Evolutionary conservation across 2,329 filamentous ascomycete genomes (phyloP), one percentile per base, ranked within the genome.

Genomic region (Colletotrichum cuscutae): DNA sequence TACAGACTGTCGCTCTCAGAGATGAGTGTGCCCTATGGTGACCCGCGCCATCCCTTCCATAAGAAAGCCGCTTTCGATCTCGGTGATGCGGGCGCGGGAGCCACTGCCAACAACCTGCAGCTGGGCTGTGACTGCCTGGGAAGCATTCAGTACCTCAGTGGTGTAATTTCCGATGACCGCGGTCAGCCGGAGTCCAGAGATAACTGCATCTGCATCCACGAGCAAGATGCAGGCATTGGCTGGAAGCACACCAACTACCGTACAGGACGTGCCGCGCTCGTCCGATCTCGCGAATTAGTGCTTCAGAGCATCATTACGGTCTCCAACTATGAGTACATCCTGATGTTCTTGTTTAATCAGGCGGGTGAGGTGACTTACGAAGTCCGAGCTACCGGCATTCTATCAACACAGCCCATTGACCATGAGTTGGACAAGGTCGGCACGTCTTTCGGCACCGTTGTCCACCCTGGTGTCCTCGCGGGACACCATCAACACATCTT

Each of bases 401-500:
- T 94, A 5, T 88, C 85, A 5, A 88, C 87, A 4, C 76, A 81
- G 71, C 76, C 82, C 1, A 83, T 90, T 61, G 86, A 89, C 76
- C 89, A 91, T 65, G 87, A 89, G 49, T 79, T 86, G 1, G 86
- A 87, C 53, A 87, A 88, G 74, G 86, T 83, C 1, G 77, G 79
- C 2, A 83, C 82, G 32, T 82, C 83, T 2, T 91, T 86, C 76
- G 89, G 89, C 37, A 93, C 89, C 67, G 87, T 92, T 2, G 91
- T 94, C 1, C 85, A 86, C 11, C 86, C 87, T 1, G 90, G 90
- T 2, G 89, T 89, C 0, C 58, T 72, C 9, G 68, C 71, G 6
- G 49, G 68, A 24, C 63, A 93, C 81, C 93, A 95, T 78, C 93
- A 95, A 79, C 93, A 95, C 81, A 93, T 95, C 80, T 94, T 95